These are phyloP conservation scores for Thielaviopsis populi DNA, from an alignment of 2,329 filamentous ascomycete genomes.

Conservation along the genomic window DNA sequence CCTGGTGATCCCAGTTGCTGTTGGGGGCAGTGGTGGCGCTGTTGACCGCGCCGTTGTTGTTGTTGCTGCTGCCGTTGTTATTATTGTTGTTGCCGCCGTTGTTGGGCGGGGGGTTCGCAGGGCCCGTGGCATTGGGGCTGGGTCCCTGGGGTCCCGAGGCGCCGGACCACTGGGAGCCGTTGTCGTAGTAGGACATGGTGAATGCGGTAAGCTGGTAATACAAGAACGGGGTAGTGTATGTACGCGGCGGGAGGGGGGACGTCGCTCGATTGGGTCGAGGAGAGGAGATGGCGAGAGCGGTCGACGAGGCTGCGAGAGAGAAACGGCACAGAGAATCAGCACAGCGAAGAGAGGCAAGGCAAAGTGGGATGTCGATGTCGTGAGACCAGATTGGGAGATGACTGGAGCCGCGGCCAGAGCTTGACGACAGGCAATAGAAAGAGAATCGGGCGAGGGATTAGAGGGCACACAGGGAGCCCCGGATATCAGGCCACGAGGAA, in stretches of 20 bases:
- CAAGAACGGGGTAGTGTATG: not conserved
- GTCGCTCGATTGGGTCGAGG: conserved; percentile 1
- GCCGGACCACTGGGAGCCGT: conserved; percentile 15
- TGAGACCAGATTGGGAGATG: not conserved
- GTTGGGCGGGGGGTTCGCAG: not conserved
- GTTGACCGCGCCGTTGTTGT: not conserved
- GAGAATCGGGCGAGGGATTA: not conserved
- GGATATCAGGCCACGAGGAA: not conserved
- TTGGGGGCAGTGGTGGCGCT: not conserved
- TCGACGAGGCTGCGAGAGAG: not conserved
- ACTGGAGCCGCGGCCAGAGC: not conserved
- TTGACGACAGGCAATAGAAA: not conserved
- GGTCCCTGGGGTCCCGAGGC: conserved; percentile 11
- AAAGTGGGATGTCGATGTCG: no score
- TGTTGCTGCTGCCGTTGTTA: conserved; percentile 24
- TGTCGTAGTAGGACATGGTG: conserved; percentile 17
- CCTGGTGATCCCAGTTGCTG: conserved; percentile 34
- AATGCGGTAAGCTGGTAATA: not conserved
- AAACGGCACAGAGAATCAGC: not conserved
- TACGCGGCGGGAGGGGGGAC: not conserved
- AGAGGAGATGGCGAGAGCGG: not conserved
- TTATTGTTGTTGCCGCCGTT: conserved; percentile 22
- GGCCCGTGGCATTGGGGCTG: not conserved
- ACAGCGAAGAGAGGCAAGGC: not conserved
- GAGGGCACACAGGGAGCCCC: not conserved